Evolutionary conservation across 768 basidiomycete genomes (phyloP).

Genomic region (Lyophyllum shimeji): DNA sequence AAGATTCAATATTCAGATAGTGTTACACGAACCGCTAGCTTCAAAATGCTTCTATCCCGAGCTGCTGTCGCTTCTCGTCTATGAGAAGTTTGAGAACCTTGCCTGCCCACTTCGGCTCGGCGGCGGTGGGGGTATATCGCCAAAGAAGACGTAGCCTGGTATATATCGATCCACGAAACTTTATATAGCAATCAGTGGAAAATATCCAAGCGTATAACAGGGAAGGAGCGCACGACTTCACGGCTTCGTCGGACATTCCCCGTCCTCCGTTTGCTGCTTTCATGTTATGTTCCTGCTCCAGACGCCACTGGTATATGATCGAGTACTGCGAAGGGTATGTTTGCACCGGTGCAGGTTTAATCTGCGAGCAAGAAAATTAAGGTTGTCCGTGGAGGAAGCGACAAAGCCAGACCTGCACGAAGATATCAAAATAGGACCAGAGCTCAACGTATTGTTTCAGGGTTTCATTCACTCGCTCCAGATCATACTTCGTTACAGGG

Average conservation of each 20-base stretch:
- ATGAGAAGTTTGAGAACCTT: slow-evolving; percentile 54
- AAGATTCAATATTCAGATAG: not conserved
- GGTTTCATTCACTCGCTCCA: slow-evolving; percentile 62
- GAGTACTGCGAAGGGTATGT: slow-evolving; percentile 33
- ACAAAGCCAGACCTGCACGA: slow-evolving; percentile 63
- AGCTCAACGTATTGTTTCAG: slow-evolving; percentile 60
- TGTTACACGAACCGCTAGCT: not conserved
- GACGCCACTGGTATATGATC: slow-evolving; percentile 83
- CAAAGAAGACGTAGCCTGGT: slow-evolving; percentile 90
- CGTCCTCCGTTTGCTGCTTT: slow-evolving; percentile 79
- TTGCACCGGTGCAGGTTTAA: slow-evolving; percentile 22
- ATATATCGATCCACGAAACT: slow-evolving; percentile 94
- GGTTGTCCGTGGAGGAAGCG: not conserved
- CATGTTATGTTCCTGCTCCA: slow-evolving; percentile 90
- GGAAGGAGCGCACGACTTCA: slow-evolving; percentile 56
- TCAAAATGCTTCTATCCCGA: slow-evolving; percentile 42
- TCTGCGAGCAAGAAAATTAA: slow-evolving; percentile 11
- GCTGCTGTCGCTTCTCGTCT: slow-evolving; percentile 50
- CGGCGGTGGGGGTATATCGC: slow-evolving; percentile 34
- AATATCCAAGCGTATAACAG: slow-evolving; percentile 5
- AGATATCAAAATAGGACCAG: slow-evolving; percentile 72
- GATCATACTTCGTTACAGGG: slow-evolving; percentile 47
- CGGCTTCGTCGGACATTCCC: slow-evolving; percentile 82
- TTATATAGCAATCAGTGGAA: slow-evolving; percentile 1
- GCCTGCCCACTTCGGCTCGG: slow-evolving; percentile 31